These are phyloP conservation scores for Forsythia suspensa DNA, from an alignment of 257 asterid genomes.

Conservation along the genomic window DNA sequence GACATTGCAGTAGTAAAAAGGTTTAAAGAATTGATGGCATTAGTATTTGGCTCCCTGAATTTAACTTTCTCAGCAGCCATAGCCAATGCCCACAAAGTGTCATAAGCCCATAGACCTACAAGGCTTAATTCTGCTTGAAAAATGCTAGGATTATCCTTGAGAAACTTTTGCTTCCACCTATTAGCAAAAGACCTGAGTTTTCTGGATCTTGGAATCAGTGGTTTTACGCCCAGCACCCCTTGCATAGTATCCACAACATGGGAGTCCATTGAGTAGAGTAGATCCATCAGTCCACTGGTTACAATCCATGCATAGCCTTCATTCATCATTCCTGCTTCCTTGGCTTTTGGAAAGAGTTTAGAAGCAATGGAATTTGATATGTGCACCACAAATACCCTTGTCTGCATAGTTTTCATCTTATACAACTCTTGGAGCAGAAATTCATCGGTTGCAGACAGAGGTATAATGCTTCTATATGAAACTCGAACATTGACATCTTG, in stretches of 20 bases:
- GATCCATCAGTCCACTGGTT: conserved; percentile 31
- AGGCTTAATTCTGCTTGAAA: conserved; percentile 22
- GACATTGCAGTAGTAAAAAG: conserved; percentile 24
- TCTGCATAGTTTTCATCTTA: conserved; percentile 47
- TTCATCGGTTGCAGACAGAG: conserved; percentile 32
- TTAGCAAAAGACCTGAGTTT: conserved; percentile 11
- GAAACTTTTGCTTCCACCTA: conserved; percentile 23
- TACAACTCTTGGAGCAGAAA: conserved; percentile 27
- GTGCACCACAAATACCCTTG: conserved; percentile 46
- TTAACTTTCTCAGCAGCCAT: conserved; percentile 42
- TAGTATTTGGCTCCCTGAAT: not conserved
- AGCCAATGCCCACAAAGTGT: conserved; percentile 40
- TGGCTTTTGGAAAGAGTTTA: conserved; percentile 28
- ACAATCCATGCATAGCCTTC: conserved; percentile 50
- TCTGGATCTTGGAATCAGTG: conserved; percentile 25
- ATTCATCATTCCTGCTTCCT: conserved; percentile 45
- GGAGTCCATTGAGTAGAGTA: conserved; percentile 23
- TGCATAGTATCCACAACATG: conserved; percentile 37
- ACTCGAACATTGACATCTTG: conserved; percentile 28
- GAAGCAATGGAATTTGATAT: conserved; percentile 25
- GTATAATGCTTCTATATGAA: conserved; percentile 32
- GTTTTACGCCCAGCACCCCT: conserved; percentile 56
- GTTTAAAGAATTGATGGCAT: conserved; percentile 11
- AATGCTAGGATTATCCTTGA: conserved; percentile 6
- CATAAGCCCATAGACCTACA: conserved; percentile 50